Evolutionary conservation across 139 green algal genomes (phyloP), one percentile per base, ranked within the genome.

Genomic region (Parachlorella kessleri): DNA sequence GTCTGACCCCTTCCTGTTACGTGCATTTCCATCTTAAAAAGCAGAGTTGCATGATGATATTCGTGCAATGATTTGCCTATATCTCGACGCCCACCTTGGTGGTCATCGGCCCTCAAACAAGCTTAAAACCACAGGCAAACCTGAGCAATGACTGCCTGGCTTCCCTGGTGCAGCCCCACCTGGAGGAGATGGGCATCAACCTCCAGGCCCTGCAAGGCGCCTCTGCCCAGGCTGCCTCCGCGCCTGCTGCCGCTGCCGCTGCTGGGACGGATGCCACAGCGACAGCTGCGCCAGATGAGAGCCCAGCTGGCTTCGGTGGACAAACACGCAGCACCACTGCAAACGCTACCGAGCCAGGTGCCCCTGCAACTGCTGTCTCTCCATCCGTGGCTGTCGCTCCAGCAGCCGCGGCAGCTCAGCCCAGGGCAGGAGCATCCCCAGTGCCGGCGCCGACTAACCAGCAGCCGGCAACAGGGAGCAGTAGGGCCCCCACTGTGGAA

Each of bases 91-190:
- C n/a, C n/a, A n/a, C n/a, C n/a, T n/a, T n/a, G n/a, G n/a, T n/a
- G n/a, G n/a, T n/a, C n/a, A n/a, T n/a, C n/a, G n/a, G n/a, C n/a
- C n/a, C n/a, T n/a, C n/a, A n/a, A n/a, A n/a, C n/a, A n/a, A n/a
- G n/a, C n/a, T n/a, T n/a, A n/a, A n/a, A n/a, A n/a, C n/a, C n/a
- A n/a, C n/a, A n/a, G n/a, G n/a, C n/a, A n/a, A n/a, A n/a, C n/a
- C n/a, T n/a, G n/a, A n/a, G n/a, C n/a, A n/a, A n/a, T n/a, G n/a
- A n/a, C n/a, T n/a, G n/a, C n/a, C n/a, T n/a, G n/a, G n/a, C n/a
- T n/a, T n/a, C n/a, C n/a, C n/a, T n/a, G n/a, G n/a, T 74, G 66
- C 75, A 81, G 75, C 75, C 75, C 3, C 66, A 75, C 36, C 66
- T 81, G 41, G 24, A 68, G 48, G 26, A 81, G 48, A 41, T 81